A percentile compares a stretch with the other conserved stretches of the same genome.
Conservation (phyloP, 1,284 basidiomycete genomes). For the Agaricales sp. region DNA sequence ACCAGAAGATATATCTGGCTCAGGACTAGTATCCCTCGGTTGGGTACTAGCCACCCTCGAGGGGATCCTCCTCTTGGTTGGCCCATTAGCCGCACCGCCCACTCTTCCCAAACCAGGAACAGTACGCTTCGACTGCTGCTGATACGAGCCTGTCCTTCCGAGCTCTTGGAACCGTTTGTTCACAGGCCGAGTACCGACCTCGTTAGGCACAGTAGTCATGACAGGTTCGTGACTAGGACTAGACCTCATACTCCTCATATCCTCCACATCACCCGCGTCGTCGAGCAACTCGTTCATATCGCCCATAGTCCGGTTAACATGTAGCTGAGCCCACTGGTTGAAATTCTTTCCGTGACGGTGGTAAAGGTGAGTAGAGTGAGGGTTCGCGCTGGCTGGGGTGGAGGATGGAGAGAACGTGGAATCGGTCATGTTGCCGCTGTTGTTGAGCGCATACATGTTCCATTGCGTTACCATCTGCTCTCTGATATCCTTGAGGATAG, state of each 20-base stretch:
- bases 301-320: constrained; percentile 37
- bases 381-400: constrained; percentile 50
- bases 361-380: not conserved
- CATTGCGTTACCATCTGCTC: constrained; percentile 62
- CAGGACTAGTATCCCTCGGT: constrained; percentile 68
- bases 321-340: constrained; percentile 58
- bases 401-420: constrained; percentile 63
- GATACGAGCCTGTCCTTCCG: not conserved
- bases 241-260: constrained; percentile 52
- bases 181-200: constrained; percentile 25
- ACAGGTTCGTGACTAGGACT: constrained; percentile 71
- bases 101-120: not conserved
- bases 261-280: constrained; percentile 18
- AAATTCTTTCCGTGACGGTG: constrained; percentile 27
- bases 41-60: constrained; percentile 73
- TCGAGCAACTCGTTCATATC: constrained; percentile 14
- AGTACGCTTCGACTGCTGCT: not conserved
- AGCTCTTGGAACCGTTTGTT: constrained; percentile 6
- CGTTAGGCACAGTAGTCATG: constrained; percentile 36
- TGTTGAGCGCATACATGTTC: constrained; percentile 68
- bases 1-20: constrained; percentile 40
- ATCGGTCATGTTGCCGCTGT: constrained; percentile 49
- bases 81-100: constrained; percentile 10
- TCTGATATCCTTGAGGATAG: constrained; percentile 33
- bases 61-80: constrained; percentile 39